phyloP scores from a whole-genome alignment of 345 rosid genomes.

The Hypericum androsaemum region DNA sequence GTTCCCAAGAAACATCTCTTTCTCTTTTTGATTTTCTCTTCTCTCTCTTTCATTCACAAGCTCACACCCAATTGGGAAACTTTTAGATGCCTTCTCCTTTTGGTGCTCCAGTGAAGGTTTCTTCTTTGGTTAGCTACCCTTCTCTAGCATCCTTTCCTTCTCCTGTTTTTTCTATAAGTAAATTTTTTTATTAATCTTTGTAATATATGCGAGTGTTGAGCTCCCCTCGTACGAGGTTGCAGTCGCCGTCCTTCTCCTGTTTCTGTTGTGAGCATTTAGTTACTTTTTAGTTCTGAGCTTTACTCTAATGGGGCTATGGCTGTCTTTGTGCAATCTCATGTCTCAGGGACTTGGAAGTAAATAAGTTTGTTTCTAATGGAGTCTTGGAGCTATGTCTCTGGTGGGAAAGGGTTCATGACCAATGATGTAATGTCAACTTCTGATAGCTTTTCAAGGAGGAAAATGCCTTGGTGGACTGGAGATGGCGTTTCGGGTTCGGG shows the following conservation, averaged over 20 bases:
- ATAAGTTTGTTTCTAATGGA: constrained; percentile 26
- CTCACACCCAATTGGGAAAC: neutral
- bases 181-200: no score
- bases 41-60: neutral
- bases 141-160: neutral
- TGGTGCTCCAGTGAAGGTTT: neutral
- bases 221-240: no score
- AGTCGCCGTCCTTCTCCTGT: no score
- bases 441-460: constrained; percentile 25
- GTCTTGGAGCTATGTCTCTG: constrained; percentile 39
- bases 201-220: no score
- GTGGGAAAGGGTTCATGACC: constrained; percentile 24
- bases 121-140: constrained; percentile 5
- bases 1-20: no score
- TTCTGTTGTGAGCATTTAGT: no score
- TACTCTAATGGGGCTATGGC: neutral
- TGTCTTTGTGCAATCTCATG: constrained; percentile 7
- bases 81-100: neutral
- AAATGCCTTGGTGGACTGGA: constrained; percentile 22
- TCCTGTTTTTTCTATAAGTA: no score
- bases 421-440: constrained; percentile 23
- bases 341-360: constrained; percentile 8
- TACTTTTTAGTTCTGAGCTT: neutral
- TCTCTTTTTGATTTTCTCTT: constrained; percentile 7
- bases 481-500: no score